Conservation (phyloP, 1,284 basidiomycete species). For the Pyrrhoderma noxium region DNA sequence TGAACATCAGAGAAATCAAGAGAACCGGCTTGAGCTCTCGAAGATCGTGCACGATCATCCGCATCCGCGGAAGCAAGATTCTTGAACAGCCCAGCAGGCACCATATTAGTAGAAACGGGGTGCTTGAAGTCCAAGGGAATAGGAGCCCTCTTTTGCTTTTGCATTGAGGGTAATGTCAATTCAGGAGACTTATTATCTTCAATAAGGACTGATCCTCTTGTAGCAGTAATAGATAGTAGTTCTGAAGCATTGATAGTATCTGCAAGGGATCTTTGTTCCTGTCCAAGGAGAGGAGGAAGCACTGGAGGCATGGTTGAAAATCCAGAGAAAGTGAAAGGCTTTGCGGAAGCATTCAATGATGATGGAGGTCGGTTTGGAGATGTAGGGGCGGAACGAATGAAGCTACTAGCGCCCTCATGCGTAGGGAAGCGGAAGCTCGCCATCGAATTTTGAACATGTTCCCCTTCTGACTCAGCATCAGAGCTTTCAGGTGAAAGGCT, state of each 20-base stretch:
- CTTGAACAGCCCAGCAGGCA: constrained; percentile 79
- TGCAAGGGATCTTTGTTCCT: constrained; percentile 10
- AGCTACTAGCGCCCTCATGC: constrained; percentile 41
- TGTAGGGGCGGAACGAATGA: constrained; percentile 39
- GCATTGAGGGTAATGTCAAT: constrained; percentile 16
- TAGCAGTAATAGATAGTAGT: constrained; percentile 12
- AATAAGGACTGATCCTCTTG: constrained; percentile 13
- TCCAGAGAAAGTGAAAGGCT: constrained; percentile 60
- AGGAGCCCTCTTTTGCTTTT: constrained; percentile 51
- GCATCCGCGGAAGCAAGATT: constrained; percentile 48
- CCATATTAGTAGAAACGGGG: constrained; percentile 61
- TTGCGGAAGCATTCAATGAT: constrained; percentile 36
- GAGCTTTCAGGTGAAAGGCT: constrained; percentile 40
- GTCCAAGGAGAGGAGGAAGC: constrained; percentile 14
- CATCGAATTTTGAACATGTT: constrained; percentile 46
- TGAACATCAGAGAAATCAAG: constrained; percentile 56
- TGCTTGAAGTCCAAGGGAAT: constrained; percentile 78
- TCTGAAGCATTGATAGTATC: constrained; percentile 10
- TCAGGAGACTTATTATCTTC: constrained; percentile 10
- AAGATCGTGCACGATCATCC: constrained; percentile 49
- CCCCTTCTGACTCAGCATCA: constrained; percentile 32
- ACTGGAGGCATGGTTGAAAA: constrained; percentile 30
- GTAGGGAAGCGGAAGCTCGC: constrained; percentile 68
- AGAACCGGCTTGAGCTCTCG: constrained; percentile 65
- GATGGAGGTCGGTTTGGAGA: constrained; percentile 29